These are phyloP conservation scores for Lecanosticta acicola DNA, from an alignment of 2,329 filamentous ascomycete genomes.

Conservation along the genomic window DNA sequence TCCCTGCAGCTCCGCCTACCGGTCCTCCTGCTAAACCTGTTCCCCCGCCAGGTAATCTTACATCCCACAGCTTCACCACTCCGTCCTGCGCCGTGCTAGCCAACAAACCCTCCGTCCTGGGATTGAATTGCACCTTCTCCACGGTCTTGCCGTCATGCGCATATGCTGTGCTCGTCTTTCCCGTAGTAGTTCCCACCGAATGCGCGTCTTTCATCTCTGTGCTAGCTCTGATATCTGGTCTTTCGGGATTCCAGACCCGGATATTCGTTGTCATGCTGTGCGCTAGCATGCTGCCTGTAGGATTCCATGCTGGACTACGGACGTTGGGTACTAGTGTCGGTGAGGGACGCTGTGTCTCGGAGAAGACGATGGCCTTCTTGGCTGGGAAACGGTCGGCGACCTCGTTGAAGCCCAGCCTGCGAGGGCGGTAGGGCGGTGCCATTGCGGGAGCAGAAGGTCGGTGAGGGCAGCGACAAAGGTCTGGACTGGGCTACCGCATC, in stretches of 20 bases:
- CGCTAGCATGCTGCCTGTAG: conserved; percentile 74
- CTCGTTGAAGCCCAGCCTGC: conserved; percentile 61
- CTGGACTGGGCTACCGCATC: not conserved
- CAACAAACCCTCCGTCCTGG: conserved; percentile 68
- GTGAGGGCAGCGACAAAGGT: too few relatives aligned
- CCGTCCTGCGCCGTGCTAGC: conserved; percentile 71
- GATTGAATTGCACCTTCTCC: conserved; percentile 74
- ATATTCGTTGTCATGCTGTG: conserved; percentile 68
- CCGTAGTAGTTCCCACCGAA: conserved; percentile 20
- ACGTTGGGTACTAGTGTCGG: conserved; percentile 29
- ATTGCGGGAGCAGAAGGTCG: conserved; percentile 19
- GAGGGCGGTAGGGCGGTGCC: conserved; percentile 43
- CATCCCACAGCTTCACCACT: conserved; percentile 73
- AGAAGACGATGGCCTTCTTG: conserved; percentile 62
- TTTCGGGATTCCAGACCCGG: conserved; percentile 77
- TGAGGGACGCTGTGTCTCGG: conserved; percentile 33
- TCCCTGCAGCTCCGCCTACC: conserved; percentile 41
- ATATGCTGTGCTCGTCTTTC: conserved; percentile 8
- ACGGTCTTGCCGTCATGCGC: conserved; percentile 57
- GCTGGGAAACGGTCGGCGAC: conserved; percentile 62
- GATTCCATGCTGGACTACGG: conserved; percentile 70
- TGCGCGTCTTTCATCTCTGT: conserved; percentile 58
- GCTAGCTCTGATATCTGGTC: conserved; percentile 65
- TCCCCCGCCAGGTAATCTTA: conserved; percentile 52
- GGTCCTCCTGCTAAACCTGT: conserved; percentile 24